Evolutionary conservation across 106 monocot genomes (phyloP), one percentile per base, ranked within the genome.

Genomic region (Platanthera zijinensis): DNA sequence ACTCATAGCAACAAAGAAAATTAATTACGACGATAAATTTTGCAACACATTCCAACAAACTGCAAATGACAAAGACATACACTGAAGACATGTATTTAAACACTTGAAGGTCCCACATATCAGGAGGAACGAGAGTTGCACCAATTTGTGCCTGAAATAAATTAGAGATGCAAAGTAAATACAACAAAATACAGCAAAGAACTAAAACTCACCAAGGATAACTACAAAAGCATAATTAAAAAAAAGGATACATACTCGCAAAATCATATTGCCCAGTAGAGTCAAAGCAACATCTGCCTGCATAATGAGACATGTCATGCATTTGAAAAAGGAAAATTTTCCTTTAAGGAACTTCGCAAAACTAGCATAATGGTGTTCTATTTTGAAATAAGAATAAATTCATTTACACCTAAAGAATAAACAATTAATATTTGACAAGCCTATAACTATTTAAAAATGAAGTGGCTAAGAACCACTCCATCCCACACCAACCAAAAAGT

Each of bases 61-160:
- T 6, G 22, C 15, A 45, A 19, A 9, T 5, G 9, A 13, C 17
- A 51, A 6, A 80, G 28, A 76, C 89, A 74, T 89, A 97, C 96
- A 53, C 18, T 66, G 96, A 91, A 79, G 89, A 87, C 46, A 79
- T 77, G 30, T 89, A 69, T 75, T 91, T 96, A 76, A 96, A 96
- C 57, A 89, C 83, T 30, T 80, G 87, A 39, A 93, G 79, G 71
- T 96, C 89, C 96, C 96, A 96, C 22, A 89, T 71, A 75, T 96
- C 93, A 80, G 82, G 90, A 73, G 96, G 85, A 15, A 88, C 85
- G 83, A 84, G 48, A 82, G 83, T 73, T 57, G 51, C 59, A 73
- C 78, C 76, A 32, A 88, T 67, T 77, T 84, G 89, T 6, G 79
- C 87, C 96, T 96, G 81, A 51, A 72, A 49, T 19, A 51, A 72